phyloP scores from a whole-genome alignment of 2,329 filamentous ascomycete species.

The Ophiocordyceps australis region DNA sequence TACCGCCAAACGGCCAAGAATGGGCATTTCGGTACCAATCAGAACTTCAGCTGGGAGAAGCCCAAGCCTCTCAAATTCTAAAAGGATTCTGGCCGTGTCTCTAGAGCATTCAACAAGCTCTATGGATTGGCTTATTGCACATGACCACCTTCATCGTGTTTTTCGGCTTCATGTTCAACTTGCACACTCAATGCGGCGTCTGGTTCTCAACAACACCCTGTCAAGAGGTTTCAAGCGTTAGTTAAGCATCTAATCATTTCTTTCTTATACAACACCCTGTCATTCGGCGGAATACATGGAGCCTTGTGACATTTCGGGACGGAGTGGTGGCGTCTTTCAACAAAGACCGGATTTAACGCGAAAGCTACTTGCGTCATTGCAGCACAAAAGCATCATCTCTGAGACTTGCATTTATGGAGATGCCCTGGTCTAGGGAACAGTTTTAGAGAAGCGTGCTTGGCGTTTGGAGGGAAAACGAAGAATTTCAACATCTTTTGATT shows the following conservation, averaged over 20 bases:
- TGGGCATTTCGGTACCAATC: constrained; percentile 95
- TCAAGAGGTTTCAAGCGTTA: constrained; percentile 12
- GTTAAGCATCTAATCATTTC: constrained; percentile 13
- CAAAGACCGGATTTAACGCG: constrained; percentile 19
- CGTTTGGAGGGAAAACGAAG: constrained; percentile 25
- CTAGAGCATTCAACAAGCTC: constrained; percentile 23
- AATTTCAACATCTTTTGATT: constrained; percentile 29
- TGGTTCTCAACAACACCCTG: constrained; percentile 27
- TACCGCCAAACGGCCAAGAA: constrained; percentile 99
- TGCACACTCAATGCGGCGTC: constrained; percentile 19
- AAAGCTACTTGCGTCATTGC: constrained; percentile 20
- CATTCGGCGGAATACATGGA: too few relatives aligned
- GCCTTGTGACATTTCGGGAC: too few relatives aligned
- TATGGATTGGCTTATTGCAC: too few relatives aligned
- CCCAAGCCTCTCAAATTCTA: constrained; percentile 90
- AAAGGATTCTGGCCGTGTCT: constrained; percentile 11
- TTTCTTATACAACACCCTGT: too few relatives aligned
- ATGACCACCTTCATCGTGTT: too few relatives aligned
- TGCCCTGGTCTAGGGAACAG: constrained; percentile 16
- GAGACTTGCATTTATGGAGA: constrained; percentile 22
- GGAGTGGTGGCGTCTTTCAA: constrained; percentile 26
- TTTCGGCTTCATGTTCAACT: constrained; percentile 19
- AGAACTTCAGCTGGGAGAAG: constrained; percentile 95
- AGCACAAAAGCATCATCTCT: constrained; percentile 9
- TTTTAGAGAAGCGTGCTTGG: constrained; percentile 14